A percentile compares a stretch with the other conserved stretches of the same genome.
Evolutionary conservation across 208 protist species (phyloP).

Genomic region (Leishmania tropica): DNA sequence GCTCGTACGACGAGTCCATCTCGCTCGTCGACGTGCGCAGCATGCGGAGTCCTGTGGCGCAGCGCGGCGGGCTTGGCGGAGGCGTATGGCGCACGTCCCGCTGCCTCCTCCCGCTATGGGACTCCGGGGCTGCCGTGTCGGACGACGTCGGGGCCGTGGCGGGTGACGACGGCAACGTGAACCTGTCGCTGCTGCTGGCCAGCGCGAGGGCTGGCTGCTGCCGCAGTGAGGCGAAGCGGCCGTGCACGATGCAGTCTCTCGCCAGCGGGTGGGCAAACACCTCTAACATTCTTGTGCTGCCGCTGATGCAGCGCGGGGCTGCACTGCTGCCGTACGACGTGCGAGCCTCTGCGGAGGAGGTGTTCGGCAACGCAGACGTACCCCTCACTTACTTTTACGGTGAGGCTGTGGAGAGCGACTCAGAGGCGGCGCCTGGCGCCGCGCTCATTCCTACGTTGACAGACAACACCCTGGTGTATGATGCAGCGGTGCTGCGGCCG

Average conservation of each 20-base stretch:
- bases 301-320: conserved; percentile 88
- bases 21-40: conserved; percentile 67
- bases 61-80: conserved; percentile 52
- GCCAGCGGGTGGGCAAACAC: conserved; percentile 44
- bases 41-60: conserved; percentile 46
- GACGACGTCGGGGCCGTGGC: neutral
- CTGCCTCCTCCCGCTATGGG: conserved; percentile 34
- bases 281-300: conserved; percentile 59
- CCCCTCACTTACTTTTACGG: conserved; percentile 28
- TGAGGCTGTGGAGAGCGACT: conserved; percentile 2
- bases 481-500: conserved; percentile 54
- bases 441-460: conserved; percentile 12
- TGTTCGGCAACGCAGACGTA: conserved; percentile 38
- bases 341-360: conserved; percentile 23
- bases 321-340: conserved; percentile 69
- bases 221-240: neutral
- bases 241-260: neutral
- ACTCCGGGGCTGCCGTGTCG: neutral
- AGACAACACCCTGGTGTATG: conserved; percentile 70
- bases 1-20: conserved; percentile 84
- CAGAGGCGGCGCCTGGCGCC: conserved; percentile 1
- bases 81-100: conserved; percentile 83
- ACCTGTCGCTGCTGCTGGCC: conserved; percentile 4
- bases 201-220: neutral
- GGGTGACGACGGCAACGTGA: conserved; percentile 1